phyloP scores from a whole-genome alignment of 2,329 filamentous ascomycete species.

The Helotiales sp. region DNA sequence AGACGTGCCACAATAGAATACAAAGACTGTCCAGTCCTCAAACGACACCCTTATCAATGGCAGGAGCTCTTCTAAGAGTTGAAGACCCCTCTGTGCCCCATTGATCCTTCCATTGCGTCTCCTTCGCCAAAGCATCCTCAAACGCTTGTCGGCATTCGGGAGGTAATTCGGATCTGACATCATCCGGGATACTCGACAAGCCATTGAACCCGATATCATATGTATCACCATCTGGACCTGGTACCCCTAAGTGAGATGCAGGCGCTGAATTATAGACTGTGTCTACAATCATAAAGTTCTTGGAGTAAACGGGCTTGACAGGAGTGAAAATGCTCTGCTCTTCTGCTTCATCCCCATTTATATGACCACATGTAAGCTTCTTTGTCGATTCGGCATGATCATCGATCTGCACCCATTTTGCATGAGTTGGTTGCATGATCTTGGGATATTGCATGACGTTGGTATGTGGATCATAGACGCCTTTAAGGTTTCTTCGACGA shows the following conservation, averaged over 20 bases:
- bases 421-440: constrained; percentile 87
- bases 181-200: constrained; percentile 62
- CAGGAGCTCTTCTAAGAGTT: constrained; percentile 50
- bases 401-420: constrained; percentile 73
- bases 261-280: constrained; percentile 58
- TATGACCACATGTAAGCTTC: constrained; percentile 18
- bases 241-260: constrained; percentile 53
- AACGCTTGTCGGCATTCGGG: constrained; percentile 73
- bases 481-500: constrained; percentile 65
- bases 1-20: background rate
- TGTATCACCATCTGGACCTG: constrained; percentile 55
- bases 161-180: constrained; percentile 66
- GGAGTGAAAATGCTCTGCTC: constrained; percentile 48
- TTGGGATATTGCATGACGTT: constrained; percentile 87
- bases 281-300: constrained; percentile 64
- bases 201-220: constrained; percentile 53
- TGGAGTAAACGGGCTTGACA: constrained; percentile 57
- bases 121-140: constrained; percentile 61
- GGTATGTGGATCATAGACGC: constrained; percentile 92
- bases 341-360: constrained; percentile 8
- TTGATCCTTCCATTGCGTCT: constrained; percentile 69
- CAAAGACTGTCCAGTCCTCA: background rate
- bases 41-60: constrained; percentile 58
- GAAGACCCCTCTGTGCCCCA: constrained; percentile 71
- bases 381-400: constrained; percentile 29